A percentile compares a stretch with the other conserved stretches of the same genome.
These are phyloP conservation scores for Pythium vanterpoolii DNA, from an alignment of 352 stramenopile genomes.

Conservation along the genomic window DNA sequence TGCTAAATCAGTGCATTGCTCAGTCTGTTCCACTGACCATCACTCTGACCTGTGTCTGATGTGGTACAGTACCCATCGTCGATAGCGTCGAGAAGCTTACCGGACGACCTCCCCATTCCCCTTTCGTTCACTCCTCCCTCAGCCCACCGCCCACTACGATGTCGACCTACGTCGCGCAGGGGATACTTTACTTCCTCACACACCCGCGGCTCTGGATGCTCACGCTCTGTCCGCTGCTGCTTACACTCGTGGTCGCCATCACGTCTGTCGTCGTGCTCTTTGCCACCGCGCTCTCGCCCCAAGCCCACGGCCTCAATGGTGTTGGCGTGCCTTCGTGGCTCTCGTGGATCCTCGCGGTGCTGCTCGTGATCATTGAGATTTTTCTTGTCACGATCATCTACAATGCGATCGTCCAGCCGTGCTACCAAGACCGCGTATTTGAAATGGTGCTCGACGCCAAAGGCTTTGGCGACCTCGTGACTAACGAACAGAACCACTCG, in stretches of 20 bases:
- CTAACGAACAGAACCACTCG: slow-evolving; percentile 41
- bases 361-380: slow-evolving; percentile 66
- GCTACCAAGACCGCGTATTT: slow-evolving; percentile 65
- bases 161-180: slow-evolving; percentile 52
- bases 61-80: too few relatives aligned
- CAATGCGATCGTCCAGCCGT: slow-evolving; percentile 49
- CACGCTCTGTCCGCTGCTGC: slow-evolving; percentile 50
- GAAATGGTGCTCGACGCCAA: slow-evolving; percentile 47
- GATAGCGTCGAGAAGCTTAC: too few relatives aligned
- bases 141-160: slow-evolving; percentile 16
- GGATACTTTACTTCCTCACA: slow-evolving; percentile 52
- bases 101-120: too few relatives aligned
- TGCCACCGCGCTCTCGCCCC: slow-evolving; percentile 36
- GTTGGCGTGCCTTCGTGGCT: slow-evolving; percentile 34
- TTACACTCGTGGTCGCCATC: slow-evolving; percentile 51
- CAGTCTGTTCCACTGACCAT: background rate
- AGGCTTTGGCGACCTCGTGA: slow-evolving; percentile 46
- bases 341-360: slow-evolving; percentile 53
- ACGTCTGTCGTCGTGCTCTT: slow-evolving; percentile 47
- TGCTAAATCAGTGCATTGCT: background rate
- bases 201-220: slow-evolving; percentile 57
- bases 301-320: slow-evolving; percentile 39
- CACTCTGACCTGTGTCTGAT: background rate
- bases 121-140: background rate
- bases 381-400: slow-evolving; percentile 73